Conservation (phyloP, 306 rosid genomes). For the Fragaria iinumae region DNA sequence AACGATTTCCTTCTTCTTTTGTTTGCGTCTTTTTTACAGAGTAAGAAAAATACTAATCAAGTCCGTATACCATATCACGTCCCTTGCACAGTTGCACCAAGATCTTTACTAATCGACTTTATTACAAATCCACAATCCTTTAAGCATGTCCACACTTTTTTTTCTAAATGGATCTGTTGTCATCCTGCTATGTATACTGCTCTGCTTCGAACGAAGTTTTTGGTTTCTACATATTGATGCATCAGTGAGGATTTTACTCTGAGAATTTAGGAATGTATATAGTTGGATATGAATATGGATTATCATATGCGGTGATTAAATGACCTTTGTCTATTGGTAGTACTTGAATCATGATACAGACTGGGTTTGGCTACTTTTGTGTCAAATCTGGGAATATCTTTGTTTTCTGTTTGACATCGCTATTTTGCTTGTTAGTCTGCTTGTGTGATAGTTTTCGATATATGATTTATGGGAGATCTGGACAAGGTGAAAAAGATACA, state of each 20-base stretch:
- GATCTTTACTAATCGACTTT: not conserved
- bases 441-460: not conserved
- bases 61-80: not conserved
- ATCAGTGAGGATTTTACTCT: not conserved
- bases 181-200: not conserved
- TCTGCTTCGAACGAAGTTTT: not conserved
- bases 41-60: no score
- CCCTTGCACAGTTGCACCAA: not conserved
- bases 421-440: not conserved
- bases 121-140: not conserved
- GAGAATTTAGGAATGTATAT: not conserved
- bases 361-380: not conserved
- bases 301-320: not conserved
- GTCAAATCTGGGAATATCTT: not conserved
- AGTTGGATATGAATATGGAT: not conserved
- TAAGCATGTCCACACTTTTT: not conserved
- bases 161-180: not conserved
- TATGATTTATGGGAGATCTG: not conserved
- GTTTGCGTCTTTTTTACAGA: not conserved
- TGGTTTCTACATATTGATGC: not conserved
- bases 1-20: not conserved
- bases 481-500: not conserved
- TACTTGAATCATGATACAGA: not conserved
- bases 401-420: conserved; percentile 2
- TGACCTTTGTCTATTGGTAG: not conserved